Conservation (phyloP, 192 early-diverging fungal species). For the Cetraspora pellucida region DNA sequence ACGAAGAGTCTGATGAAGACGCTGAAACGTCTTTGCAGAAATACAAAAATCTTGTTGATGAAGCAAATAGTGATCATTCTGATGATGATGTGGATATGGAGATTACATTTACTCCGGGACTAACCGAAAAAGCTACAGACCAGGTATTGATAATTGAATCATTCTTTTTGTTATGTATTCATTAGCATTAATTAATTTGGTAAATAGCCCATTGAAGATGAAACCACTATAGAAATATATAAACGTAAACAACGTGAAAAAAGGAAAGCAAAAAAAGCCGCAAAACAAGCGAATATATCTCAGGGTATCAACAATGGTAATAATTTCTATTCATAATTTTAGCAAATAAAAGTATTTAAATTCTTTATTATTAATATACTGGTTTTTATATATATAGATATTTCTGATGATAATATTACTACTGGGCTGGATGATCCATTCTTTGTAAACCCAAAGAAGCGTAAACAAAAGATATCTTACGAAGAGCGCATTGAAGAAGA, state of each 20-base stretch:
- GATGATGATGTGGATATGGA: constrained; percentile 78
- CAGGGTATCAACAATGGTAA: constrained; percentile 32
- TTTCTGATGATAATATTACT: constrained; percentile 46
- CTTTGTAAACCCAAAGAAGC: constrained; percentile 47
- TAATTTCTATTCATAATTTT: neutral
- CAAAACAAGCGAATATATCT: constrained; percentile 41
- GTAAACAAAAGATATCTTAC: constrained; percentile 56
- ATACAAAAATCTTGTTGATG: constrained; percentile 52
- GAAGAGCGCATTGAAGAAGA: constrained; percentile 58
- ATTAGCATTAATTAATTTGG: constrained; percentile 10
- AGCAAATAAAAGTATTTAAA: too few species aligned
- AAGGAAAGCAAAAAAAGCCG: constrained; percentile 61
- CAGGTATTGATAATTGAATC: too few species aligned
- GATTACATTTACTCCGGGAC: constrained; percentile 92
- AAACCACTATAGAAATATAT: constrained; percentile 85
- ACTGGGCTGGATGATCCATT: constrained; percentile 22
- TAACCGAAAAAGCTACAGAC: constrained; percentile 70
- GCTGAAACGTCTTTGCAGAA: constrained; percentile 53
- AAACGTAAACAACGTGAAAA: constrained; percentile 84
- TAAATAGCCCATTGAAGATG: constrained; percentile 58
- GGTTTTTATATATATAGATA: constrained; percentile 34
- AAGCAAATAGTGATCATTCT: constrained; percentile 46
- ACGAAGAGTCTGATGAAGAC: constrained; percentile 64
- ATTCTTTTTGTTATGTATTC: neutral
- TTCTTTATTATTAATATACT: neutral